These are phyloP conservation scores for Leccinum insolens DNA, from an alignment of 1,284 basidiomycete genomes.

Conservation along the genomic window DNA sequence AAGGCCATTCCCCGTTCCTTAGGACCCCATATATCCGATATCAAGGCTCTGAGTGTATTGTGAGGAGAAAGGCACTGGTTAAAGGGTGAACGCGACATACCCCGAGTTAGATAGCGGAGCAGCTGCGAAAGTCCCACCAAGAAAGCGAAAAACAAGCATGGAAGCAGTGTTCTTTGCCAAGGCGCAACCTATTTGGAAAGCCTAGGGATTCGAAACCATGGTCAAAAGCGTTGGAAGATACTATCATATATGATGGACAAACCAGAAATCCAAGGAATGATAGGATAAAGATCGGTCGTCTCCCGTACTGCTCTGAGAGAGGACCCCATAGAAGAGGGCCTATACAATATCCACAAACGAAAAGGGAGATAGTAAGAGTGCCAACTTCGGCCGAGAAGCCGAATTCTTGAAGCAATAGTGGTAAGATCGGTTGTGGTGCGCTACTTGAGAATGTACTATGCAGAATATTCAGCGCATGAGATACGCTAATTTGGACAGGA, in stretches of 20 bases:
- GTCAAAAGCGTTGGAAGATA: background rate
- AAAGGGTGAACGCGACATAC: slow-evolving; percentile 32
- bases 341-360: slow-evolving; percentile 59
- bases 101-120: slow-evolving; percentile 50
- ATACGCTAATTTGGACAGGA: background rate
- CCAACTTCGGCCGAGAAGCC: slow-evolving; percentile 56
- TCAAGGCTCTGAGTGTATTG: slow-evolving; percentile 40
- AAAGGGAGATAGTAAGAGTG: slow-evolving; percentile 52
- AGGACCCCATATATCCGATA: slow-evolving; percentile 72
- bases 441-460: slow-evolving; percentile 64
- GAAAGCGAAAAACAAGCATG: slow-evolving; percentile 67
- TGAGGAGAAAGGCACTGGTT: slow-evolving; percentile 1
- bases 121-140: slow-evolving; percentile 60
- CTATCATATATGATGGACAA: slow-evolving; percentile 11
- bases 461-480: slow-evolving; percentile 14
- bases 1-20: slow-evolving; percentile 71
- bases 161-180: slow-evolving; percentile 58
- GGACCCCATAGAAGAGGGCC: slow-evolving; percentile 71
- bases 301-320: slow-evolving; percentile 55
- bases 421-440: slow-evolving; percentile 52
- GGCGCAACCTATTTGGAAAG: slow-evolving; percentile 69
- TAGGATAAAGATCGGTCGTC: slow-evolving; percentile 68
- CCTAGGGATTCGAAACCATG: slow-evolving; percentile 28
- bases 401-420: slow-evolving; percentile 53
- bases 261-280: slow-evolving; percentile 69